Base-by-base conservation (phyloP, 2,329 filamentous ascomycete species). In the Trichoderma pleuroti region DNA sequence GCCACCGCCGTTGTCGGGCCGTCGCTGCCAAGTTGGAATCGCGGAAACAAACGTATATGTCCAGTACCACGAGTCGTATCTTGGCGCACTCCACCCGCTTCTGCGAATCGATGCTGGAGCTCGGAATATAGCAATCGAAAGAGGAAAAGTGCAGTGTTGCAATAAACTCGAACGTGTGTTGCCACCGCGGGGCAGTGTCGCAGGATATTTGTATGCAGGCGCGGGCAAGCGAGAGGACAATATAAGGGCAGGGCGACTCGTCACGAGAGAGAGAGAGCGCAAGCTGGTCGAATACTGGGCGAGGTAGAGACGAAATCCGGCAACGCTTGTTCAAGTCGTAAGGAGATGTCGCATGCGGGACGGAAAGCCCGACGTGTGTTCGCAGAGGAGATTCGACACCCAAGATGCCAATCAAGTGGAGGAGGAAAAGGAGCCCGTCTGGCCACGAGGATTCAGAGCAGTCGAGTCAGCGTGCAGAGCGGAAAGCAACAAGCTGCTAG, bases 391-490 rank as follows among this genome's bases (percentile, higher is more conserved):
- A 26, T 61, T 67, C 34, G 69, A 42, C 24, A 67, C 69, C 24
- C 68, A 59, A 39, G 34, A 60, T 34, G 46, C 26, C 34, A 34
- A 34, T 42, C 66, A 30, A 54, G 30, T 14, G 56, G 66, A 49
- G 60, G 68, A 70, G 30, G 34, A 59, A 63, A 59, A 59, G 61
- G 68, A 62, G 61, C 59, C 61, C 42, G 60, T 46, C 26, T 32
- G 68, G 68, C 18, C 54, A 46, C 30, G 46, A 21, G 21, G 30
- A 26, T 65, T 64, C 52, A 59, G 61, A 70, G 34, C 60, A 36
- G 63, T 71, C 69, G 69, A 71, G 69, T 66, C 54, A 61, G 54
- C 62, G 26, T 66, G 52, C 39, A 54, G 36, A 65, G 62, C 24
- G 56, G 59, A 49, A 57, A 59, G 54, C 56, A 42, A 57, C n/a